Evolutionary conservation across 2,329 filamentous ascomycete species (phyloP).

Genomic region (Penicillium expansum): DNA sequence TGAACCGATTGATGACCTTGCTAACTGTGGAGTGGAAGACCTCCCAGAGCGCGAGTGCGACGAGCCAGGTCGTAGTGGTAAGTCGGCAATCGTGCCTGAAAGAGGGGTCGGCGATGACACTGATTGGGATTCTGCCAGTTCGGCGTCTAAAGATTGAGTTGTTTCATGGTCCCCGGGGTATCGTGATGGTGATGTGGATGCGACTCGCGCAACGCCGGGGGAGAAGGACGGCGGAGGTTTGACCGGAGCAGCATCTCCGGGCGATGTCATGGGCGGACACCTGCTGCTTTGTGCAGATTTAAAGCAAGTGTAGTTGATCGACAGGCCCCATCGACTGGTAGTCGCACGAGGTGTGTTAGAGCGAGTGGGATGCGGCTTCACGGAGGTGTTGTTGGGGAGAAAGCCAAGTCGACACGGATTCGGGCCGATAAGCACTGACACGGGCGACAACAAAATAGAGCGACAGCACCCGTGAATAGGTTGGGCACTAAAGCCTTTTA

Average conservation of each 20-base stretch:
- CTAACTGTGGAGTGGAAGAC: constrained; percentile 52
- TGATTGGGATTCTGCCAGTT: constrained; percentile 53
- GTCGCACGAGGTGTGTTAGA: constrained; percentile 1
- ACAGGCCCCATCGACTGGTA: constrained; percentile 32
- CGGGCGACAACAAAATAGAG: not conserved
- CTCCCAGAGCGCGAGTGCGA: constrained; percentile 61
- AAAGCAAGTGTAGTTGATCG: constrained; percentile 18
- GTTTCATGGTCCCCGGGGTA: constrained; percentile 51
- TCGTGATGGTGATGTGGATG: constrained; percentile 64
- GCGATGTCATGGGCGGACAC: constrained; percentile 66
- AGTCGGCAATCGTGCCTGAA: constrained; percentile 64
- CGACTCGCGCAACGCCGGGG: constrained; percentile 58
- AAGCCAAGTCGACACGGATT: constrained; percentile 16
- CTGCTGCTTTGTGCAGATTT: constrained; percentile 29
- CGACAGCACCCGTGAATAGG: not conserved
- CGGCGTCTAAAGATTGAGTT: constrained; percentile 42
- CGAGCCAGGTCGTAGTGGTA: constrained; percentile 66
- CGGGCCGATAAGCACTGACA: constrained; percentile 12
- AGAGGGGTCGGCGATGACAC: constrained; percentile 56
- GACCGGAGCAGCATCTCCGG: constrained; percentile 62
- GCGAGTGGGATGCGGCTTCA: constrained; percentile 7
- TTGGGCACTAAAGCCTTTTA: not conserved
- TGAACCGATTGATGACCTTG: constrained; percentile 46
- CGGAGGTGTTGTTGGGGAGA: constrained; percentile 18
- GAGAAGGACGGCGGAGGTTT: constrained; percentile 69